Evolutionary conservation across 345 rosid species (phyloP), one percentile per base, ranked within the genome.

Genomic region (Linum tenue): DNA sequence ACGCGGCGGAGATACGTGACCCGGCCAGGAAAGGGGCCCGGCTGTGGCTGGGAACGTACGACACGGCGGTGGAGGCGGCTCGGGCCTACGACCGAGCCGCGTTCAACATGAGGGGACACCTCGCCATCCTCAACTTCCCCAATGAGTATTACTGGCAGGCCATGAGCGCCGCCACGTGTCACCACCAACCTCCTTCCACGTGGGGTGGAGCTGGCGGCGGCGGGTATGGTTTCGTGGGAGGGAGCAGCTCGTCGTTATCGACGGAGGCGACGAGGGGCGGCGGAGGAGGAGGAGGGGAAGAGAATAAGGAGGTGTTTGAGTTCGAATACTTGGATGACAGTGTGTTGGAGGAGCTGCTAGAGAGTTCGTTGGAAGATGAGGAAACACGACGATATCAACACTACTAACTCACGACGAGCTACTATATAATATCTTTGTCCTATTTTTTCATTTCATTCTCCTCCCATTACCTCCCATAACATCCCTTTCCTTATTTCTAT

Each of bases 1-100:
- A 17, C 60, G 60, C 60, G 9, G 60, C 38, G 38, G 60, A 57
- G 60, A 57, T 57, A 57, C 36, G 60, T 31, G 60, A 57, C 60
- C 60, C 60, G 37, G 36, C 60, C 7, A 57, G 60, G 60, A 35
- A 17, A 57, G 60, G 60, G 36, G 16, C 37, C 8, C n/a, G 60
- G 17, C 60, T 17, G 60, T 57, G 60, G 60, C 60, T 57, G 11
- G 60, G 60, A 3, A 57, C 60, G 9, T 57, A 17, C 38, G 60
- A 57, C 60, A 57, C 37, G 16, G 60, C 31, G 60, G 60, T n/a
- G 60, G 60, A 57, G 36, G 60, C 60, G 7, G 60, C 60, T 37
- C 36, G 60, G 9, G 60, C 60, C 22, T 57, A 57, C 38, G 38
- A 57, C 12, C 16, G 38, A 57, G 60, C 60, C 7, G 38, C 60